These are phyloP conservation scores for Gossypium herbaceum DNA, from an alignment of 345 rosid species.

Conservation along the genomic window DNA sequence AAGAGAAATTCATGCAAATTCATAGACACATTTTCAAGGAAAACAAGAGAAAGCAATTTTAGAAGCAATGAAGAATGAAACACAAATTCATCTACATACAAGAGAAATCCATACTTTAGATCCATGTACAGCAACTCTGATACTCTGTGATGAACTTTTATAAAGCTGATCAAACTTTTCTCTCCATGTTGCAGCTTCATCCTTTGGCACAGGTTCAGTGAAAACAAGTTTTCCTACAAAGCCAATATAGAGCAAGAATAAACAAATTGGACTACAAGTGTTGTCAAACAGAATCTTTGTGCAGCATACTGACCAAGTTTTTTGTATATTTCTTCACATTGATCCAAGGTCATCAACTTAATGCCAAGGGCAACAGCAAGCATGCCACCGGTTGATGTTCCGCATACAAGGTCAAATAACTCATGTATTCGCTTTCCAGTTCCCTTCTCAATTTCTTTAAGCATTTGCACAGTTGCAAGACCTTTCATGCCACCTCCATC, in stretches of 20 bases:
- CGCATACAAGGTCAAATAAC: constrained; percentile 91
- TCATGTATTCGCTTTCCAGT: constrained; percentile 96
- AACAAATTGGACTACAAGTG: constrained; percentile 14
- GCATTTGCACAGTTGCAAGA: constrained; percentile 91
- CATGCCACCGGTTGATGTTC: constrained; percentile 99
- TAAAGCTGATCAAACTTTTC: constrained; percentile 94
- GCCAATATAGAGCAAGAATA: constrained; percentile 17
- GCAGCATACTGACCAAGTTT: constrained; percentile 62
- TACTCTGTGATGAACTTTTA: constrained; percentile 97
- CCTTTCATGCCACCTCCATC: constrained; percentile 99
- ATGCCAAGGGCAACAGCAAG: constrained; percentile 93
- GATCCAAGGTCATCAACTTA: constrained; percentile 77
- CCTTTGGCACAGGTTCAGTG: constrained; percentile 91
- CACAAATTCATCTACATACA: constrained; percentile 4
- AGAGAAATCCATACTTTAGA: constrained; percentile 62
- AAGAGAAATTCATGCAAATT: not conserved
- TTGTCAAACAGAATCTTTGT: not conserved
- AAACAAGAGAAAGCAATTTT: not conserved
- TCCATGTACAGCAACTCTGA: constrained; percentile 97
- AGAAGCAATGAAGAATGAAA: not conserved
- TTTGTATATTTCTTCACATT: constrained; percentile 96
- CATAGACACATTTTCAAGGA: not conserved
- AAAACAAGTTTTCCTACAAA: constrained; percentile 89
- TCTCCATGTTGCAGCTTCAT: constrained; percentile 98
- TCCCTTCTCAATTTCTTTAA: constrained; percentile 94